Evolutionary conservation across 179 eudicot genomes (phyloP), one percentile per base, ranked within the genome.

Genomic region (Dionaea muscipula): DNA sequence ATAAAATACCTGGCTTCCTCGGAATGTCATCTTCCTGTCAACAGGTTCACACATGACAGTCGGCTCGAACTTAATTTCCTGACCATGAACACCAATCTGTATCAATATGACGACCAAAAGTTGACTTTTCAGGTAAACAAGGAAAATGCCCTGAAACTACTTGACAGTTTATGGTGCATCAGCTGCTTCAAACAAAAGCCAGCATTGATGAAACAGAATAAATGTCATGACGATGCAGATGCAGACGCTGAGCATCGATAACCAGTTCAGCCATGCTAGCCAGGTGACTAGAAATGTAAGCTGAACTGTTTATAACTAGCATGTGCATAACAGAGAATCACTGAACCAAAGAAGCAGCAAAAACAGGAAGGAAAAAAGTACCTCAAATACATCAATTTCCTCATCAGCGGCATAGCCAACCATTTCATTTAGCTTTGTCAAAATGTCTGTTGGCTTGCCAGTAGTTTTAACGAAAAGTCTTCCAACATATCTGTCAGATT

Each of bases 1-100:
- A n/a, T n/a, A 21, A 39, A 39, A 18, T 74, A 93, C 99, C 99
- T 93, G 94, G 57, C 96, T 81, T 55, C 65, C 62, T 50, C 90
- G 74, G 62, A 93, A 93, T 26, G 95, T 74, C 18, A 73, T 45
- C 62, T 76, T 82, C 59, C 66, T 75, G 65, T 87, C 87, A 59
- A 87, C 71, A 57, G 58, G 80, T 66, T 87, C 94, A 51, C 96
- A 87, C 90, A 84, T 80, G 64, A 93, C 96, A 71, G 56, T 72
- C 14, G 99, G 99, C 66, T 93, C 96, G 66, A 81, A 93, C 71
- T 93, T 93, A 46, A 93, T 84, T 79, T 93, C 99, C 96, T 93
- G 82, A 44, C 74, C 31, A 66, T 22, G 47, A 43, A 7, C 9
- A 43, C 20, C 20, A 43, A n/a, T 43, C 22, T n/a, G 10, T 43